phyloP scores from a whole-genome alignment of 2,329 filamentous ascomycete species.

The Penicillium sclerotiorum region DNA sequence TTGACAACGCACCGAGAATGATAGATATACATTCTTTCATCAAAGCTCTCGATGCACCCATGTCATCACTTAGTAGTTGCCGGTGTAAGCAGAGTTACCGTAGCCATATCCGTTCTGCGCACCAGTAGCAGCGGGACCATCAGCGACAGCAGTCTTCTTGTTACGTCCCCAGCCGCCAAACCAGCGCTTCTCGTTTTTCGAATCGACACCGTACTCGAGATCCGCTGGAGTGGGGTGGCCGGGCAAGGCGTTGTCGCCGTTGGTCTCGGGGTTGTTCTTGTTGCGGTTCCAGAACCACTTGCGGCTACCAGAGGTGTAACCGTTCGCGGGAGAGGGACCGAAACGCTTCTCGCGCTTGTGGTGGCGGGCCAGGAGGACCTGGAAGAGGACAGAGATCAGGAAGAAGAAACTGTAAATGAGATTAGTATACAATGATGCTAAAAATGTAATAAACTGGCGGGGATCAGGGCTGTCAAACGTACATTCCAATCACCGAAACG shows the following conservation, averaged over 20 bases:
- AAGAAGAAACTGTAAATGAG: constrained; percentile 65
- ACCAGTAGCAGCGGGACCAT: constrained; percentile 1
- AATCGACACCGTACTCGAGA: constrained; percentile 32
- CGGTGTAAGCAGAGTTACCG: constrained; percentile 36
- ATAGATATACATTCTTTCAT: not conserved
- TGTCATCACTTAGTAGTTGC: constrained; percentile 27
- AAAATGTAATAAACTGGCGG: not conserved
- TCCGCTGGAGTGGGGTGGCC: constrained; percentile 43
- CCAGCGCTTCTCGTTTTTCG: constrained; percentile 23
- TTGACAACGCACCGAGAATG: not conserved
- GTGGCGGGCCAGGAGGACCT: constrained; percentile 68
- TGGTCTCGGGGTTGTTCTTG: constrained; percentile 46
- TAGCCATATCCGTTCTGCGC: constrained; percentile 30
- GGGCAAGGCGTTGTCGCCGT: constrained; percentile 39
- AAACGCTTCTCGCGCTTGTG: constrained; percentile 75
- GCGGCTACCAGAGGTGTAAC: constrained; percentile 65
- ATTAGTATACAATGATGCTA: not conserved
- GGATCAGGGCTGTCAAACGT: constrained; percentile 36
- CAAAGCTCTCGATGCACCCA: not conserved
- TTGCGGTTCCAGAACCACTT: constrained; percentile 45
- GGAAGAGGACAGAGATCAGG: constrained; percentile 69
- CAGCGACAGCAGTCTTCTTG: constrained; percentile 17
- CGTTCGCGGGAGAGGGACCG: constrained; percentile 66
- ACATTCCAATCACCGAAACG: constrained; percentile 77
- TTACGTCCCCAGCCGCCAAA: constrained; percentile 27